Evolutionary conservation across 495 filamentous ascomycete species (phyloP).

Genomic region (Neurospora sp.): DNA sequence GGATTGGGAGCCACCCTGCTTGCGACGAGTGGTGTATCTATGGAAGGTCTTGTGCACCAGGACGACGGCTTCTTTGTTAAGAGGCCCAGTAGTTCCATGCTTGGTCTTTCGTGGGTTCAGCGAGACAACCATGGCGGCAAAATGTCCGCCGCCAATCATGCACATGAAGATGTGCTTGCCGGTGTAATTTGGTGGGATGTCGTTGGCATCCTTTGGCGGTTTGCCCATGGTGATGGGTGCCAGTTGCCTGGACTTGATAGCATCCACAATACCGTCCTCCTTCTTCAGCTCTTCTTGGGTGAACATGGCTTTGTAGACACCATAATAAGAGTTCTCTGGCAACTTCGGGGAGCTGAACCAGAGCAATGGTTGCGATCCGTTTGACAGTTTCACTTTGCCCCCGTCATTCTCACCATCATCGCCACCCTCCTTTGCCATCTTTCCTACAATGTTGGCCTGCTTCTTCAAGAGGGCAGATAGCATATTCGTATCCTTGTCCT

Average conservation of each 20-base stretch:
- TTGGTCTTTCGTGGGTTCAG: constrained; percentile 71
- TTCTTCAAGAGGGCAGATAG: constrained; percentile 68
- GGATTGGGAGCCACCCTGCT: constrained; percentile 91
- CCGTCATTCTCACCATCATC: constrained; percentile 30
- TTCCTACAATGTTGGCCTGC: constrained; percentile 60
- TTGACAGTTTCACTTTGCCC: constrained; percentile 27
- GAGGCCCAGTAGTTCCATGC: constrained; percentile 46
- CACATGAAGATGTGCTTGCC: constrained; percentile 85
- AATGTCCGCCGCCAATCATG: constrained; percentile 97
- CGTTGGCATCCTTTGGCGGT: constrained; percentile 37
- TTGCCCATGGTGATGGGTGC: constrained; percentile 49
- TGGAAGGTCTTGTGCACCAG: constrained; percentile 97
- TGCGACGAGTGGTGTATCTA: constrained; percentile 88
- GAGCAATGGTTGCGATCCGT: constrained; percentile 64
- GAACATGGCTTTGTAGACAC: constrained; percentile 80
- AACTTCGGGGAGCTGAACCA: constrained; percentile 76
- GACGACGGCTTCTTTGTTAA: constrained; percentile 73
- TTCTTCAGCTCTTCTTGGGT: constrained; percentile 56
- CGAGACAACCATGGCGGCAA: constrained; percentile 91
- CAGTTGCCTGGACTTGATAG: constrained; percentile 65
- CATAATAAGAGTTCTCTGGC: constrained; percentile 68
- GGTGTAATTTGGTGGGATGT: constrained; percentile 39
- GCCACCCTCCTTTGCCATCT: constrained; percentile 17
- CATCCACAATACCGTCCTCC: constrained; percentile 51
- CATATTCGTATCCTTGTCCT: constrained; percentile 45